Conservation (phyloP, 768 basidiomycete species). For the Xerocomellus intermedius region DNA sequence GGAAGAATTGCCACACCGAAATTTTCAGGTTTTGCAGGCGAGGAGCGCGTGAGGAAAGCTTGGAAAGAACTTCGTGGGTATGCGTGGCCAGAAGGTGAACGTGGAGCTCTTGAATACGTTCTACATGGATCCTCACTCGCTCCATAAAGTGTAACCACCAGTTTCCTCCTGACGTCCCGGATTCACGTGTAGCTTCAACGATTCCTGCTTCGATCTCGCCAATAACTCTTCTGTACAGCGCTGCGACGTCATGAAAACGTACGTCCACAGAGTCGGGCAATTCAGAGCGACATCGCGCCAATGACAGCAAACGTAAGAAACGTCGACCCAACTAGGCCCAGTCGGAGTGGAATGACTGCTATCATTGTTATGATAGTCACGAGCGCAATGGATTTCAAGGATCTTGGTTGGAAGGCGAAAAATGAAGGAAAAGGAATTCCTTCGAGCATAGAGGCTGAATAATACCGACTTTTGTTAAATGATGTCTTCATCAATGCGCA, state of each 20-base stretch:
- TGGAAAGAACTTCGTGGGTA: not conserved
- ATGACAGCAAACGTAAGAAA: slow-evolving; percentile 22
- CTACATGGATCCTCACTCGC: not conserved
- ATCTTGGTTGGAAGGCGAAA: slow-evolving; percentile 13
- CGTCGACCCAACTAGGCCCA: not conserved
- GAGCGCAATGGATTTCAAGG: slow-evolving; percentile 2
- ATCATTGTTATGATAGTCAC: not conserved
- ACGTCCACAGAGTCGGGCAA: slow-evolving; percentile 41
- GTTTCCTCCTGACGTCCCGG: too few relatives aligned
- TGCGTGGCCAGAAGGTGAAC: not conserved
- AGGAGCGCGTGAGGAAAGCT: not conserved
- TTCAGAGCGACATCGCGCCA: slow-evolving; percentile 46
- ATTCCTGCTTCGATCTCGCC: slow-evolving; percentile 41
- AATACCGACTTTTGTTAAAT: not conserved
- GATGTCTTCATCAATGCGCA: not conserved
- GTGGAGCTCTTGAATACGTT: not conserved
- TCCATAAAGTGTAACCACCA: not conserved
- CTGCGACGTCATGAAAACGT: slow-evolving; percentile 28
- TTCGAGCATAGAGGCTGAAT: not conserved
- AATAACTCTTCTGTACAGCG: slow-evolving; percentile 42
- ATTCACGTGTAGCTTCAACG: slow-evolving; percentile 6
- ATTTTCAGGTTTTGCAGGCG: not conserved
- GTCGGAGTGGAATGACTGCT: too few relatives aligned
- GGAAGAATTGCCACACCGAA: not conserved
- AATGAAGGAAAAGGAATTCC: slow-evolving; percentile 9